Base-by-base conservation (phyloP, 1,284 basidiomycete genomes). In the Tylopilus sp. region DNA sequence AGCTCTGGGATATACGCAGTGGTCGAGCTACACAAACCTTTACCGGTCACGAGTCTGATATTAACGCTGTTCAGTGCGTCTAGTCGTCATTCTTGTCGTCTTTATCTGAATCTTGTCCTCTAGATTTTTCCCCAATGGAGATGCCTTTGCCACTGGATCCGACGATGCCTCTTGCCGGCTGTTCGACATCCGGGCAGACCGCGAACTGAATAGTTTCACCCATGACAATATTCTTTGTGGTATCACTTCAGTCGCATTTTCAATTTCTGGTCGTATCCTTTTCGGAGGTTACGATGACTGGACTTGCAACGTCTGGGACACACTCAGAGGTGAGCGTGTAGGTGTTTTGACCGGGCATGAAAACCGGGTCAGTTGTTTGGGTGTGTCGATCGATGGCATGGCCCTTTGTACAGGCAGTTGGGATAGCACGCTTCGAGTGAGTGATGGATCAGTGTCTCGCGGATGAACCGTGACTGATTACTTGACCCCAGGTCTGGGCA, bases 241-340 rank as follows among this genome's bases (percentile, higher is more conserved):
- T 56, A 97, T 99, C 71, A 99, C 97, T 11, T 97, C 94, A 4
- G 95, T 99, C 58, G 95, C 92, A 13, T 99, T 99, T 77, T 97
- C 94, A 2, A 89, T 92, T 58, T 97, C 94, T 13, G 96, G 96
- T 41, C 89, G 97, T 52, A 89, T 99, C 60, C 80, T 99, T 41
- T 98, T 99, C 63, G 96, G 95, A 56, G 97, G 96, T 36, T 99
- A 98, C 68, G 97, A 99, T 70, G 96, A 99, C 70, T 97, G 96
- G 89, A 98, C 96, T 59, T 94, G 91, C 78, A 98, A 98, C 66
- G 96, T 98, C 41, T 99, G 96, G 96, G 96, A 99, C 67, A 97
- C 95, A 36, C 80, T 99, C 65, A 97, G 96, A 72, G 96, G 94
- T 49, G 96, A 99, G 71, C 87, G 96, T 49, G 93, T 98, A 29